Conservation (phyloP, 1,284 basidiomycete species). For the Cryptococcus floricola region DNA sequence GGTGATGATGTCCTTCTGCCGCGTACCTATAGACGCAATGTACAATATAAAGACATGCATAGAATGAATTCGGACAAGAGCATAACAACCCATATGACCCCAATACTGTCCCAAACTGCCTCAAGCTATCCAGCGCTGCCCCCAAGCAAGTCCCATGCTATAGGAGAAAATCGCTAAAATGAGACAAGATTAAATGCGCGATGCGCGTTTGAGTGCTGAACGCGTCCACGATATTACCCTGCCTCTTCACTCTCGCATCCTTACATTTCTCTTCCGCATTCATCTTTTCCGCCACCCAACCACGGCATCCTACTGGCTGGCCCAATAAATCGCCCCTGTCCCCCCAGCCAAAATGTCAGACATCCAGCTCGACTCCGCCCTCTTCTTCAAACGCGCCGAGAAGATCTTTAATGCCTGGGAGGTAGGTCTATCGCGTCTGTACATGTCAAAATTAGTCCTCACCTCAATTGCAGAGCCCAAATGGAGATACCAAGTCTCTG, state of each 20-base stretch:
- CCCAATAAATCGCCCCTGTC: too few species aligned
- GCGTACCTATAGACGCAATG: too few species aligned
- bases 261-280: not conserved
- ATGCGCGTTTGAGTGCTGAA: not conserved
- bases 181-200: not conserved
- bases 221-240: not conserved
- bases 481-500: slow-evolving; percentile 56
- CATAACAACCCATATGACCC: too few species aligned
- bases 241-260: not conserved
- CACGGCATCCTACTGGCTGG: too few species aligned
- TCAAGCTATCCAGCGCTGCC: too few species aligned
- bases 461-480: slow-evolving; percentile 66
- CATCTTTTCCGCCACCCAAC: not conserved
- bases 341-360: slow-evolving; percentile 45
- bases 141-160: not conserved
- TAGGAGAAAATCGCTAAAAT: not conserved
- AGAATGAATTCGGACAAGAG: too few species aligned
- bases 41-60: too few species aligned
- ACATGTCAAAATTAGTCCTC: not conserved
- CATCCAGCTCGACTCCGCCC: slow-evolving; percentile 53
- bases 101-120: too few species aligned
- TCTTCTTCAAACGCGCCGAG: slow-evolving; percentile 65
- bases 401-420: slow-evolving; percentile 69
- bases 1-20: too few species aligned
- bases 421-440: slow-evolving; percentile 52